A percentile compares a stretch with the other conserved stretches of the same genome.
phyloP scores from a whole-genome alignment of 768 basidiomycete species.

The Roridomyces roridus region DNA sequence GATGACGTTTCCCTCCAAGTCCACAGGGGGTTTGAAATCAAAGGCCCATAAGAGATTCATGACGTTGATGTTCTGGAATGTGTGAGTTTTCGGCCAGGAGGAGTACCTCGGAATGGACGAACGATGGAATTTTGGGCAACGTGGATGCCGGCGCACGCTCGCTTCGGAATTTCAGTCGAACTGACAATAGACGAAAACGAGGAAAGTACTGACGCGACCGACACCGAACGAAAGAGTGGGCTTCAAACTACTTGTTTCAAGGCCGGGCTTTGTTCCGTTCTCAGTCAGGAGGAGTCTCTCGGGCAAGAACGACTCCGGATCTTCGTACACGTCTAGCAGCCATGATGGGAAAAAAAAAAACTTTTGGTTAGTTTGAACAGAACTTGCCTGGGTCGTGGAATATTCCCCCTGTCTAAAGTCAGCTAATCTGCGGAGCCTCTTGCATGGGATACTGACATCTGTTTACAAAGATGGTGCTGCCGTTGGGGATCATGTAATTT shows the following conservation, averaged over 20 bases:
- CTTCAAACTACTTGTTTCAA: constrained; percentile 2
- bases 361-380: neutral
- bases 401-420: constrained; percentile 11
- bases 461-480: constrained; percentile 15
- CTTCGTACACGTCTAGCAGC: constrained; percentile 1
- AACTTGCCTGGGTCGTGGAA: constrained; percentile 16
- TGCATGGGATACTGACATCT: constrained; percentile 13
- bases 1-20: no score
- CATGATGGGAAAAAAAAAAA: neutral
- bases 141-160: no score
- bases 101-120: no score
- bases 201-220: constrained; percentile 12
- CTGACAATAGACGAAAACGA: no score
- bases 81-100: no score
- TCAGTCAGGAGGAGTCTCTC: constrained; percentile 14
- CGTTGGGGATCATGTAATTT: constrained; percentile 9
- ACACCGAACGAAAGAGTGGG: constrained; percentile 1
- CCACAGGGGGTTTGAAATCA: no score
- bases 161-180: no score
- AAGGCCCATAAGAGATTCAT: no score
- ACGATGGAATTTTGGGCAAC: no score
- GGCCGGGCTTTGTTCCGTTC: constrained; percentile 12
- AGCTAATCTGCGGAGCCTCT: no score
- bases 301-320: constrained; percentile 13
- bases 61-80: no score